Base-by-base conservation (phyloP, 2,329 filamentous ascomycete species). In the Cordyceps tenuipes region DNA sequence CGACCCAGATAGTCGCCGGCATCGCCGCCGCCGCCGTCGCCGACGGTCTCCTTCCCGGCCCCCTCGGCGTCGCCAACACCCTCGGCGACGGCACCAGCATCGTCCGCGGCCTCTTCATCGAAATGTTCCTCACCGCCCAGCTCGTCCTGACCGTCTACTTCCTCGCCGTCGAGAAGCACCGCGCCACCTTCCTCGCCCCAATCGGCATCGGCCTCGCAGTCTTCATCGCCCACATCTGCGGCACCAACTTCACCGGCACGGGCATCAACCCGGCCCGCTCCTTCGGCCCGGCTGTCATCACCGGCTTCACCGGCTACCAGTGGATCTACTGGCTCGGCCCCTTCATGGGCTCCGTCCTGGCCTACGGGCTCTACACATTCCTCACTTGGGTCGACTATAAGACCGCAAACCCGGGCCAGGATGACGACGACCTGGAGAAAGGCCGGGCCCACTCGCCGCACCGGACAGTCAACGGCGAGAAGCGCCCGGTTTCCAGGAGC, bases 131-230 rank as follows among this genome's bases (percentile, higher is more conserved):
- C 43, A 88, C 85, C 0, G 75, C 82, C 0, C 78, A 86, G 67
- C 75, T 89, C 10, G 79, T 87, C 8, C 76, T 88, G 57, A 81
- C 84, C 3, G 82, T 88, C 34, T 82, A 85, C 69, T 87, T 90
- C 81, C 77, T 90, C 49, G 87, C 86, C 0, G 82, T 84, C 4
- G 86, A 90, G 69, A 90, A 91, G 73, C 87, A 90, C 70, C 84
- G 85, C 49, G 83, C 83, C 2, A 91, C 88, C 0, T 89, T 80
- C 68, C 73, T 90, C 1, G 88, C 88, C 0, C 88, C 88, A 0
- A 74, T 91, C 3, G 87, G 85, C 13, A 89, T 91, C 65, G 89
- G 89, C 1, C 72, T 90, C 2, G 77, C 87, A 0, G 78, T 91
- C 57, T 90, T 91, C 70, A 79, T 90, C 48, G 74, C 75, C 5